A percentile compares a stretch with the other conserved stretches of the same genome.
Conservation (phyloP, 306 rosid genomes). For the Prunus fruticosa region DNA sequence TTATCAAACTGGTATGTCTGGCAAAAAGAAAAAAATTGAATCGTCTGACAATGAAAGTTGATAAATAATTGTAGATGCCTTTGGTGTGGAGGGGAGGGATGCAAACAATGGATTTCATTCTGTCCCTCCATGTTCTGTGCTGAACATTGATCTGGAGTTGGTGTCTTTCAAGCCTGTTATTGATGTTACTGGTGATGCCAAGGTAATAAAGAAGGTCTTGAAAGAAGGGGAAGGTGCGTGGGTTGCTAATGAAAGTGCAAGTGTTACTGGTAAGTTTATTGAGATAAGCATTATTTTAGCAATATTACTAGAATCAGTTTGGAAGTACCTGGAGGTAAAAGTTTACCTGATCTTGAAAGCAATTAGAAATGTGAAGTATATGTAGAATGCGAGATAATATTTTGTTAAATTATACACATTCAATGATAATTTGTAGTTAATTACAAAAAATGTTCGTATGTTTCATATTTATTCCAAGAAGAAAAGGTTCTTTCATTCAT, state of each 20-base stretch:
- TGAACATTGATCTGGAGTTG: constrained; percentile 55
- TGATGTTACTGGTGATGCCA: constrained; percentile 62
- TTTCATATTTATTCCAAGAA: too few relatives aligned
- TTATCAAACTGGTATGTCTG: not conserved
- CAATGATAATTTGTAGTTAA: too few relatives aligned
- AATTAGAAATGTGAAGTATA: too few relatives aligned
- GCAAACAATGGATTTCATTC: constrained; percentile 36
- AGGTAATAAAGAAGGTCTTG: constrained; percentile 61
- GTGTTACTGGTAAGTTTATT: constrained; percentile 52
- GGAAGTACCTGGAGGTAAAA: not conserved
- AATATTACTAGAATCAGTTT: not conserved
- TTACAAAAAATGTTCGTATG: too few relatives aligned
- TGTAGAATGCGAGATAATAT: too few relatives aligned
- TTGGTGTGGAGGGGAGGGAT: constrained; percentile 46
- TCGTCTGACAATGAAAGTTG: not conserved
- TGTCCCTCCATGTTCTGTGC: constrained; percentile 44
- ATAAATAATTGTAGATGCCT: constrained; percentile 46
- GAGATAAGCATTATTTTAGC: not conserved
- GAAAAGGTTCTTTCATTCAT: too few relatives aligned
- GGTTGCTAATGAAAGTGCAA: constrained; percentile 61
- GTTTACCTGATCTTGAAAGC: too few relatives aligned
- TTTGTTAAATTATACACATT: too few relatives aligned
- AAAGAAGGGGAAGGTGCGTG: constrained; percentile 59
- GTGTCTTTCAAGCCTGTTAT: constrained; percentile 64
- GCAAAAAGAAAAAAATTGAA: not conserved